A percentile compares a stretch with the other conserved stretches of the same genome.
Conservation (phyloP, 2,329 filamentous ascomycete genomes). For the Daldinia sp. region DNA sequence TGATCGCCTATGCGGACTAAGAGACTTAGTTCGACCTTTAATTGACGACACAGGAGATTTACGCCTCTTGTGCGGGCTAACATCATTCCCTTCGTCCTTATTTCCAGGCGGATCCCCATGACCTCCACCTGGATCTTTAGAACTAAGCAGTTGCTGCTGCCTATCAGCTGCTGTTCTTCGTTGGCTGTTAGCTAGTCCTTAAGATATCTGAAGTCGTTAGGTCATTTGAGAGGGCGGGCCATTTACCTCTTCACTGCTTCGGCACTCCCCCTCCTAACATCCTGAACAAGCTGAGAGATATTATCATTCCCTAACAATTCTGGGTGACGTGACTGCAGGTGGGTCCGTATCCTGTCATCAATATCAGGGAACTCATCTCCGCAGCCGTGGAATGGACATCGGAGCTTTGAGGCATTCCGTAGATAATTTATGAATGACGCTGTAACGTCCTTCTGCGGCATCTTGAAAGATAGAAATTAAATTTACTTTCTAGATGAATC, state of each 20-base stretch:
- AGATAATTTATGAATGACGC: slow-evolving; percentile 41
- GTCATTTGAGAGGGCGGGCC: not conserved
- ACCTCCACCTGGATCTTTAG: slow-evolving; percentile 20
- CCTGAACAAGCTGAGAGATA: slow-evolving; percentile 26
- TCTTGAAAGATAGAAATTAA: slow-evolving; percentile 6
- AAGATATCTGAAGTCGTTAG: not conserved
- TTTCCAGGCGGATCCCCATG: slow-evolving; percentile 8
- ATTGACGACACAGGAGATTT: slow-evolving; percentile 40
- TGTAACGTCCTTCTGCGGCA: slow-evolving; percentile 34
- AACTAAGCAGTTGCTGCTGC: slow-evolving; percentile 17
- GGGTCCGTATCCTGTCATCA: slow-evolving; percentile 37
- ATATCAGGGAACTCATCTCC: slow-evolving; percentile 26
- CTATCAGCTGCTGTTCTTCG: slow-evolving; percentile 21
- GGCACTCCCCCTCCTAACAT: slow-evolving; percentile 26
- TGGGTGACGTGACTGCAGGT: slow-evolving; percentile 28
- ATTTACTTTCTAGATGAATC: not conserved
- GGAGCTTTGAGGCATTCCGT: slow-evolving; percentile 32
- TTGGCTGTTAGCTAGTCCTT: slow-evolving; percentile 14
- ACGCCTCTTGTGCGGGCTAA: slow-evolving; percentile 37
- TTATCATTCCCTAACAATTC: slow-evolving; percentile 24
- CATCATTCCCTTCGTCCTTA: slow-evolving; percentile 30
- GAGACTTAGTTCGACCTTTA: slow-evolving; percentile 35
- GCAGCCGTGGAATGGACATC: slow-evolving; percentile 27
- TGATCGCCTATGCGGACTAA: slow-evolving; percentile 43
- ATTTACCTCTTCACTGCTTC: slow-evolving; percentile 29